phyloP scores from a whole-genome alignment of 768 basidiomycete genomes.

The Suillus discolor region DNA sequence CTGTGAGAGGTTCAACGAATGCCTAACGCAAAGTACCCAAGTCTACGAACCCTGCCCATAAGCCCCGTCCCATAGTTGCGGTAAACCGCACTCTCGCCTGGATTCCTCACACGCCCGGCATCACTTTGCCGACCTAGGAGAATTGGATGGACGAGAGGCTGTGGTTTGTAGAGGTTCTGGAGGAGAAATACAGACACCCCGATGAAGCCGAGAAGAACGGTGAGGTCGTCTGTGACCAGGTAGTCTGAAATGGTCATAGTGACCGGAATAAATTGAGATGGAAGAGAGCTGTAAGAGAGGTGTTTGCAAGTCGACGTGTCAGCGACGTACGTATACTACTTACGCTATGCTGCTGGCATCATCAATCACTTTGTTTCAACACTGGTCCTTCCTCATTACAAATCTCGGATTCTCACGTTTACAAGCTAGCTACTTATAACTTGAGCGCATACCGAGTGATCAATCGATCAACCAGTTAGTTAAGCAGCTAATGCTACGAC shows the following conservation, averaged over 20 bases:
- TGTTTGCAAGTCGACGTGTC: neutral
- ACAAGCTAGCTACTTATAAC: neutral
- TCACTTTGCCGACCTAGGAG: constrained; percentile 92
- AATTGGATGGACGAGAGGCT: constrained; percentile 91
- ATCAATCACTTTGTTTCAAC: neutral
- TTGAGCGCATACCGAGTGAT: neutral
- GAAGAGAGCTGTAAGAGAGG: neutral
- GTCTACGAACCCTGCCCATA: constrained; percentile 67
- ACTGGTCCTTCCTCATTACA: neutral
- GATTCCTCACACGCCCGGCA: constrained; percentile 77
- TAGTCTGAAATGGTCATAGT: constrained; percentile 55
- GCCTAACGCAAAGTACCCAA: constrained; percentile 7
- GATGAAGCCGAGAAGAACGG: constrained; percentile 74
- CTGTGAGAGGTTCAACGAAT: constrained; percentile 38
- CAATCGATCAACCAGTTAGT: neutral
- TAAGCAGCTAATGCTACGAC: neutral
- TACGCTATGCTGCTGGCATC: neutral
- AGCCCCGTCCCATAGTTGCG: constrained; percentile 88
- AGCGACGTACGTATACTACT: neutral
- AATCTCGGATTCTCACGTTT: neutral
- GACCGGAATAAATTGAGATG: neutral
- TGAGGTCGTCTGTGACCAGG: constrained; percentile 77
- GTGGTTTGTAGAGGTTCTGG: constrained; percentile 78
- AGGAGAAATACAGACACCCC: constrained; percentile 77
- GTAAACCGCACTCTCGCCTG: constrained; percentile 84